phyloP scores from a whole-genome alignment of 1,139 yeast species.

The Pichia sp. region DNA sequence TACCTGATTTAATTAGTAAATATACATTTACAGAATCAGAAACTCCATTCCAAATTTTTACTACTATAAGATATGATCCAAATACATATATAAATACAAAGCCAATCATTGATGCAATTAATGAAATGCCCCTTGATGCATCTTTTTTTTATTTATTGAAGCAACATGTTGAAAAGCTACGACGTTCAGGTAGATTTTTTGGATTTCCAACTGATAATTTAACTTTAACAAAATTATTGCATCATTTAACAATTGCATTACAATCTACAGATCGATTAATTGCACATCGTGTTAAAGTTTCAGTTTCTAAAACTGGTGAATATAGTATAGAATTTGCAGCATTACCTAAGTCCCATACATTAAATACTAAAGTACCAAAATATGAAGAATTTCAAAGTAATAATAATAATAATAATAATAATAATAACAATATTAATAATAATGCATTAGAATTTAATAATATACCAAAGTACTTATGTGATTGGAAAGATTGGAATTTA shows the following conservation, averaged over 20 bases:
- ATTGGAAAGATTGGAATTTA: conserved; percentile 36
- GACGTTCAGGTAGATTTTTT: conserved; percentile 50
- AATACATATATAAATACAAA: conserved; percentile 28
- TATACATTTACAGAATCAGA: neutral
- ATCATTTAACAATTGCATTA: conserved; percentile 41
- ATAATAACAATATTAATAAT: too few species aligned
- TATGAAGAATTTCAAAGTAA: conserved; percentile 6
- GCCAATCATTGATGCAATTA: conserved; percentile 21
- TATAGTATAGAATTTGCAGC: conserved; percentile 45
- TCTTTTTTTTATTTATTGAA: conserved; percentile 52
- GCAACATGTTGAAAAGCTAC: conserved; percentile 58
- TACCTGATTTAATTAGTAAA: too few species aligned
- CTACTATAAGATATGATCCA: conserved; percentile 75
- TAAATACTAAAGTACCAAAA: conserved; percentile 5
- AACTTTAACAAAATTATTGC: conserved; percentile 37
- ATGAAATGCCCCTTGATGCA: conserved; percentile 29
- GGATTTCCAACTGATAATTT: conserved; percentile 38
- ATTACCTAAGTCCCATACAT: conserved; percentile 7
- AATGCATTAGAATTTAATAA: neutral
- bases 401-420: neutral
- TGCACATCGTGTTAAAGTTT: conserved; percentile 56
- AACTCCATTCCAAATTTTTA: conserved; percentile 44
- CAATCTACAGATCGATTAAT: conserved; percentile 27
- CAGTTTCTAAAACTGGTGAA: conserved; percentile 43
- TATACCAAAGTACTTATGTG: conserved; percentile 6